Base-by-base conservation (phyloP, 1,284 basidiomycete genomes). In the Ustilago sp. region DNA sequence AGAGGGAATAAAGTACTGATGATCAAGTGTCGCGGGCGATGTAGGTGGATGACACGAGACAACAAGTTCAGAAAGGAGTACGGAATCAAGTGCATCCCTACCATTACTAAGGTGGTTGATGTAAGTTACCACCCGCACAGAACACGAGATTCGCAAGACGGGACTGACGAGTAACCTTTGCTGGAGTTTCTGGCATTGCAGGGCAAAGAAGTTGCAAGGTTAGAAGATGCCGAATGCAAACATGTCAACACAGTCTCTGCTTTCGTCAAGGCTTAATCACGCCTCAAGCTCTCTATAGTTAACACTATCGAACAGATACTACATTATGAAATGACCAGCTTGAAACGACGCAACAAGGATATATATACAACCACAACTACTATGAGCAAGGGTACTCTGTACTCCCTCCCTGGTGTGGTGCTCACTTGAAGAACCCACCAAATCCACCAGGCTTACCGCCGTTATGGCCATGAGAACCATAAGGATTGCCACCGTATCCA, bases 211-310 rank as follows among this genome's bases (percentile, higher is more conserved):
- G 70, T 69, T 38, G 77, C 58, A 19, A 60, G 77, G 5, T 59
- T 79, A 51, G 77, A 79, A 48, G 77, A 76, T 31, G 64, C 54
- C 56, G 73, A 75, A 38, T 76, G 77, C 64, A 75, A 79, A 41
- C 45, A 64, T 52, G 50, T 50, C 51, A 67, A 50, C 36, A 74
- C 54, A 6, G 58, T 79, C 13, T 34, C 61, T 45, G 70, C 61
- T 32, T 74, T 79, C 39, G 68, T 72, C 51, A 48, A 59, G 5
- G 45, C 51, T 2, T 68, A 53, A 56, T 28, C 23, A 28, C 23
- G 23, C 23, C 23, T 28, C 23, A 28, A 32, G 4, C 19, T 13
- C 31, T 19, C n/a, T 12, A 41, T 31, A 23, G 6, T 15, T 8
- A 19, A 41, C 17, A 41, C 39, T 15, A 41, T 38, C 1, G 43